phyloP scores from a whole-genome alignment of 495 filamentous ascomycete species.

The Amorphotheca resinae region DNA sequence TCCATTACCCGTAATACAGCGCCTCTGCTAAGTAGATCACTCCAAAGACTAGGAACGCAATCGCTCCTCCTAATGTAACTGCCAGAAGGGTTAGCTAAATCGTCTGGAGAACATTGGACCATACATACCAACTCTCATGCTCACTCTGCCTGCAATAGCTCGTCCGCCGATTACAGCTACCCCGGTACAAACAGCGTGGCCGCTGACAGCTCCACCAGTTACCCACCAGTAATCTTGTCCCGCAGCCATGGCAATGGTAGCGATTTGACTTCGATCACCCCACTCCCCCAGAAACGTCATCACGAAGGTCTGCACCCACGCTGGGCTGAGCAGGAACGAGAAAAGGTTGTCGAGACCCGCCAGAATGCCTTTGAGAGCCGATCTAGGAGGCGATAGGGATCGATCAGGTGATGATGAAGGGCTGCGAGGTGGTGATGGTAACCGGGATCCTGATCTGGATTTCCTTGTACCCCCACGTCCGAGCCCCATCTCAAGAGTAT shows the following conservation, averaged over 20 bases:
- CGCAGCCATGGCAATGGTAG: constrained; percentile 97
- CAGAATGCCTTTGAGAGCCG: constrained; percentile 24
- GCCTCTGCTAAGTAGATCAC: constrained; percentile 83
- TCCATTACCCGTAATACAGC: constrained; percentile 34
- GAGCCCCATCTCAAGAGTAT: constrained; percentile 52
- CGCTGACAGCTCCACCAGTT: constrained; percentile 73
- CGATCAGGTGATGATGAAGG: constrained; percentile 45
- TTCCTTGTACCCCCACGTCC: constrained; percentile 31
- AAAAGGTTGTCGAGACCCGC: constrained; percentile 73
- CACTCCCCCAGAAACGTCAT: constrained; percentile 99
- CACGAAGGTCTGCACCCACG: constrained; percentile 97
- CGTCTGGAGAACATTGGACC: neutral
- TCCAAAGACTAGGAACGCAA: constrained; percentile 82
- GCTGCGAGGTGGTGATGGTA: constrained; percentile 46
- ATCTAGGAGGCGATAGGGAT: constrained; percentile 29
- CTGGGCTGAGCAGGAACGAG: constrained; percentile 78
- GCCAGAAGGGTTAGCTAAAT: constrained; percentile 16
- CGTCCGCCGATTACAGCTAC: constrained; percentile 88
- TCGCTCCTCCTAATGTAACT: constrained; percentile 94
- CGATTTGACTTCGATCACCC: constrained; percentile 96
- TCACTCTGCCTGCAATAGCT: constrained; percentile 86
- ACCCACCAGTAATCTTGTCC: constrained; percentile 99
- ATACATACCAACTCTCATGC: constrained; percentile 88
- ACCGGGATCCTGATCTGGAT: constrained; percentile 45
- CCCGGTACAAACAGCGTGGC: constrained; percentile 81